Evolutionary conservation across 768 basidiomycete species (phyloP).

Genomic region (Strobilomyces dryophilus): DNA sequence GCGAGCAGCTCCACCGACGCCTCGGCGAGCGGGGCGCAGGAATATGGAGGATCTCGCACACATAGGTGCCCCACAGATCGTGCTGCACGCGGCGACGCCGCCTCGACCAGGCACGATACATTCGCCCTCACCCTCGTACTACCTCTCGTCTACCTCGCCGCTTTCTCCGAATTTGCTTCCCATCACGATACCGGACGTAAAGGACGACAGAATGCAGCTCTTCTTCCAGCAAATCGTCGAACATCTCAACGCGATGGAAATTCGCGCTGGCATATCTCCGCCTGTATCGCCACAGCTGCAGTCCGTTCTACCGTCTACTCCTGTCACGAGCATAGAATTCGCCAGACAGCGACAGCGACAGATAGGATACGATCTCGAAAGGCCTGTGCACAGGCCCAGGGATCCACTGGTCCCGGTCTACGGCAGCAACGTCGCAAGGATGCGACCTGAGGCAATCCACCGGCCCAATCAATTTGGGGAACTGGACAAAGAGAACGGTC

Average conservation of each 20-base stretch:
- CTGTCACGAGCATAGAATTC: conserved; percentile 17
- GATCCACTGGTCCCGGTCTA: conserved; percentile 32
- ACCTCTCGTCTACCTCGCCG: conserved; percentile 27
- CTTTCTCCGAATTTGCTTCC: conserved; percentile 39
- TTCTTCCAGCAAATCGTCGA: conserved; percentile 86
- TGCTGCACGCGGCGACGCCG: conserved; percentile 25
- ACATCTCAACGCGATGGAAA: conserved; percentile 72
- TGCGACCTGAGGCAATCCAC: not conserved
- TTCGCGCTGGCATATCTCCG: conserved; percentile 35
- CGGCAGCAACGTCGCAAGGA: conserved; percentile 4
- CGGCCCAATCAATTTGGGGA: conserved; percentile 16
- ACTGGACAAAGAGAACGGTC: conserved; percentile 58
- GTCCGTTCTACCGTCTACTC: conserved; percentile 7
- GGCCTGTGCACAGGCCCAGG: conserved; percentile 24
- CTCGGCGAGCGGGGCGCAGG: conserved; percentile 46
- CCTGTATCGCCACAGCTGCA: conserved; percentile 16
- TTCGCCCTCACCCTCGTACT: conserved; percentile 24
- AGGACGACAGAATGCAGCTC: conserved; percentile 72
- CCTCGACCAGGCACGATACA: conserved; percentile 16
- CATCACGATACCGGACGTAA: conserved; percentile 62
- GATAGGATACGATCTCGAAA: conserved; percentile 1
- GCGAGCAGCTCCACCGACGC: conserved; percentile 58
- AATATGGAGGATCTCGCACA: conserved; percentile 17
- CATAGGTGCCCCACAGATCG: conserved; percentile 21
- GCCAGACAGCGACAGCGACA: conserved; percentile 13